Evolutionary conservation across 2,329 filamentous ascomycete genomes (phyloP).

Genomic region (Penicillium sp.): DNA sequence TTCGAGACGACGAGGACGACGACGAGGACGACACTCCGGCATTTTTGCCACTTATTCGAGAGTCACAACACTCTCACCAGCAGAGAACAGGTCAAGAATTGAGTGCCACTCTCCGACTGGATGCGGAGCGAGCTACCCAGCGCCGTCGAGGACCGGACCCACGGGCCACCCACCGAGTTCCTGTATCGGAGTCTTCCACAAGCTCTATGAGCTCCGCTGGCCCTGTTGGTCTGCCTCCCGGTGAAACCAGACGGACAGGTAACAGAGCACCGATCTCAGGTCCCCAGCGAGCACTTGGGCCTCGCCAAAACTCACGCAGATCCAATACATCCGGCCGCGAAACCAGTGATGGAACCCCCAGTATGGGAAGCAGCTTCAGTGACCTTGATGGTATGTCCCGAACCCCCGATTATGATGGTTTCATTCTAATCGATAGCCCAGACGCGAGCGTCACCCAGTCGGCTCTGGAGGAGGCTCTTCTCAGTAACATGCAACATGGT

Average conservation of each 20-base stretch:
- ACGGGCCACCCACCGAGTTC: slow-evolving; percentile 19
- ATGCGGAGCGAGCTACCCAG: slow-evolving; percentile 29
- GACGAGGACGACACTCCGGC: slow-evolving; percentile 50
- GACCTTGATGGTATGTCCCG: slow-evolving; percentile 59
- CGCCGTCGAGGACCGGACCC: slow-evolving; percentile 30
- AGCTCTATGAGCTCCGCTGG: slow-evolving; percentile 43
- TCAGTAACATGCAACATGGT: slow-evolving; percentile 63
- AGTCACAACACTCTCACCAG: slow-evolving; percentile 15
- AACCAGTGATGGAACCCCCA: slow-evolving; percentile 58
- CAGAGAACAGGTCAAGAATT: slow-evolving; percentile 36
- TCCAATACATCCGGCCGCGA: slow-evolving; percentile 39
- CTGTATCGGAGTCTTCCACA: slow-evolving; percentile 32
- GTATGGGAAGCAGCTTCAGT: slow-evolving; percentile 67
- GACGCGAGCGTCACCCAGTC: slow-evolving; percentile 66
- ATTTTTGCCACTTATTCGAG: slow-evolving; percentile 45
- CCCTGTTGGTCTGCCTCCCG: slow-evolving; percentile 24
- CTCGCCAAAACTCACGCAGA: slow-evolving; percentile 50
- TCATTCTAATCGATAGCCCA: slow-evolving; percentile 22
- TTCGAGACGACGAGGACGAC: slow-evolving; percentile 43
- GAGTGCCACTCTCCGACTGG: slow-evolving; percentile 44
- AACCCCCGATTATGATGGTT: background rate
- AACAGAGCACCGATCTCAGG: slow-evolving; percentile 29
- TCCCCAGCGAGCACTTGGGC: slow-evolving; percentile 52
- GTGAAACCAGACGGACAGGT: slow-evolving; percentile 20
- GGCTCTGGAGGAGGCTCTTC: slow-evolving; percentile 63